Base-by-base conservation (phyloP, 768 basidiomycete genomes). In the Boletus reticulatus region DNA sequence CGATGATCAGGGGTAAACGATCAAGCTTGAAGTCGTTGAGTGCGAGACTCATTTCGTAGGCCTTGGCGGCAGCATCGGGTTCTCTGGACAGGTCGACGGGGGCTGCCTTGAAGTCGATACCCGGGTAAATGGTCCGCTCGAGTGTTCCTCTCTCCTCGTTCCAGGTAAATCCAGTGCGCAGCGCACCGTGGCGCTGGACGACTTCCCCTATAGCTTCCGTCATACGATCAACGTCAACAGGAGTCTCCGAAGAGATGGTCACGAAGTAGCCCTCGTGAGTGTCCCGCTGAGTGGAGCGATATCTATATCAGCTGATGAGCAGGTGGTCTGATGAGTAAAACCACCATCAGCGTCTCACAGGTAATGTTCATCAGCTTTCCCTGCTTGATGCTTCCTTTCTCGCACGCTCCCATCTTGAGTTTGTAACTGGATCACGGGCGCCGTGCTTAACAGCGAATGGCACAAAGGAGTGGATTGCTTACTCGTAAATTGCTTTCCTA, bases 401-500 rank as follows among this genome's bases (percentile, higher is more conserved):
- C 88, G 44, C 84, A 84, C 0, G 94, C 88, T 43, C 92, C 93
- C 1, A 84, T 82, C 64, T 95, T 94, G 47, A 98, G 78, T 71
- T 96, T 95, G 75, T 94, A 94, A 68, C 94, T 97, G 61, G 22
- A 50, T 50, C 53, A 52, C 32, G 41, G 27, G 48, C 51, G 34
- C 42, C 43, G 48, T 38, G n/a, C 36, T 62, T 29, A 62, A 48
- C 31, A 36, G 32, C 44, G 17, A 29, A 13, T 27, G 32, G 24
- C 12, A 47, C 43, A 36, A 29, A 34, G 46, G 19, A 39, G 38
- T 7, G 13, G 38, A 31, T 1, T 44, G 75, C 89, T 71, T 68
- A 98, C 89, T 96, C 92, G 67, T 92, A 97, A 47, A 99, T 88
- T 0, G 97, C 93, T 70, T 92, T 92, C 36, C 97, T 84, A 37